These are phyloP conservation scores for Metschnikowia sp. DNA, from an alignment of 805 yeast genomes.

Conservation along the genomic window DNA sequence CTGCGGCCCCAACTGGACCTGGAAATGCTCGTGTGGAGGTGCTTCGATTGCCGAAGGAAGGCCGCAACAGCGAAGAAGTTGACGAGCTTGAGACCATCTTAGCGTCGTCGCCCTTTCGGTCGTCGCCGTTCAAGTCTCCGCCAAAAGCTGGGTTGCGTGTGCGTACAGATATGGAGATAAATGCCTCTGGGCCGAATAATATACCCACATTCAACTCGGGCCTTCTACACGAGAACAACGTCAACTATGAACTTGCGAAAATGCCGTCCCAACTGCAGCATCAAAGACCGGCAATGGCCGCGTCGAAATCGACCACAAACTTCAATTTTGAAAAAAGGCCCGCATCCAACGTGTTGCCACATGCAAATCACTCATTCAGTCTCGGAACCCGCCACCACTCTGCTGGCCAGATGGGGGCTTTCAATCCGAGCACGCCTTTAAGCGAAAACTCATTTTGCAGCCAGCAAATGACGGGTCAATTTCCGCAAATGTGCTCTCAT, in stretches of 20 bases:
- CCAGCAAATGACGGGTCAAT: not conserved
- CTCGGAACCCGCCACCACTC: constrained; percentile 14
- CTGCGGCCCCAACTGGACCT: not conserved
- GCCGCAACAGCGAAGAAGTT: constrained; percentile 8
- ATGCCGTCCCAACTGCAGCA: not conserved
- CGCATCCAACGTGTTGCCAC: not conserved
- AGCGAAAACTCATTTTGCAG: too few species aligned
- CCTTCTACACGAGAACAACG: constrained; percentile 8
- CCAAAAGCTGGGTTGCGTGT: constrained; percentile 16
- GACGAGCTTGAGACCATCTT: constrained; percentile 37
- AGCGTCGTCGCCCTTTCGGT: constrained; percentile 35
- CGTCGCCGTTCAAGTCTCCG: constrained; percentile 36
- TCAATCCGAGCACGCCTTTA: not conserved
- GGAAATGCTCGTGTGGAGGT: constrained; percentile 1
- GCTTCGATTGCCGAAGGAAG: constrained; percentile 2
- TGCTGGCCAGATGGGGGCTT: constrained; percentile 15
- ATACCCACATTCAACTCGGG: constrained; percentile 36
- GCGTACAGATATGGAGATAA: constrained; percentile 7
- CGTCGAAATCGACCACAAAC: constrained; percentile 6
- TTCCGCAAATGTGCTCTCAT: not conserved
- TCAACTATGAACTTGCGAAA: constrained; percentile 4
- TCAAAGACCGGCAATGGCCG: constrained; percentile 3
- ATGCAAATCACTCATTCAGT: constrained; percentile 2
- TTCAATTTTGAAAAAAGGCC: constrained; percentile 6
- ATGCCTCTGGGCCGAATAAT: constrained; percentile 26